Percentiles rank a stretch among this genome's conserved stretches.
Conservation (phyloP, 2,329 filamentous ascomycete genomes). For the Talaromyces piceae region DNA sequence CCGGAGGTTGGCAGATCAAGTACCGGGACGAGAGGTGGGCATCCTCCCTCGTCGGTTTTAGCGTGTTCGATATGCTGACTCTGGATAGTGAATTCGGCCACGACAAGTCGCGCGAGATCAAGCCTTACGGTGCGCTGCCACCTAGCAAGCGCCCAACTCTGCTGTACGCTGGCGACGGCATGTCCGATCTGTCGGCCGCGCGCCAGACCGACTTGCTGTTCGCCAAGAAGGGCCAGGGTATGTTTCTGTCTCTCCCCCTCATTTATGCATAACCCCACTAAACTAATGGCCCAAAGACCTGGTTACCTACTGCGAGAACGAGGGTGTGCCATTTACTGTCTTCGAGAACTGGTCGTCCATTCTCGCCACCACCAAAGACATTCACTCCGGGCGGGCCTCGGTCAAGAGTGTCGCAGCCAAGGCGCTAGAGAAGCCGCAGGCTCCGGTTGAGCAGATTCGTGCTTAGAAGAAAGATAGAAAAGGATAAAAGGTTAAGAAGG, state of each 20-base stretch:
- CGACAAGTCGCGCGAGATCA: constrained; percentile 88
- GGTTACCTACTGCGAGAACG: constrained; percentile 74
- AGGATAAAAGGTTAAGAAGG: too few species aligned
- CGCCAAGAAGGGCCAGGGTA: constrained; percentile 82
- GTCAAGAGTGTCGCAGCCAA: constrained; percentile 61
- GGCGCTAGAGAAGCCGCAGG: constrained; percentile 19
- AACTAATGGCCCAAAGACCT: constrained; percentile 49
- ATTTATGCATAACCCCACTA: not conserved
- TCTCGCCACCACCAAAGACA: constrained; percentile 65
- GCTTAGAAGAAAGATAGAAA: too few species aligned
- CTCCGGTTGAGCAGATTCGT: not conserved
- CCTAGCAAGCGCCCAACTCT: constrained; percentile 64
- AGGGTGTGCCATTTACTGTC: constrained; percentile 78
- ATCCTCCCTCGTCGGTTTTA: not conserved
- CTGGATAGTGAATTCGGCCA: constrained; percentile 70
- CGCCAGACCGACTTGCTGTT: constrained; percentile 90
- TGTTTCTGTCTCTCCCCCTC: constrained; percentile 17
- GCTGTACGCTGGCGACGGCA: constrained; percentile 92
- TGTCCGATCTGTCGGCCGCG: constrained; percentile 85
- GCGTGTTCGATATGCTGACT: not conserved
- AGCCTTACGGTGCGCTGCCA: constrained; percentile 67
- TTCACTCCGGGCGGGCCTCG: constrained; percentile 63
- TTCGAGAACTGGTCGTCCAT: constrained; percentile 82
- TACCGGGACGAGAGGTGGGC: constrained; percentile 78
- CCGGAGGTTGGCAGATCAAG: constrained; percentile 77